A percentile compares a stretch with the other conserved stretches of the same genome.
Evolutionary conservation across 176 grass and related monocot species (phyloP).

Genomic region (Juncus effusus): DNA sequence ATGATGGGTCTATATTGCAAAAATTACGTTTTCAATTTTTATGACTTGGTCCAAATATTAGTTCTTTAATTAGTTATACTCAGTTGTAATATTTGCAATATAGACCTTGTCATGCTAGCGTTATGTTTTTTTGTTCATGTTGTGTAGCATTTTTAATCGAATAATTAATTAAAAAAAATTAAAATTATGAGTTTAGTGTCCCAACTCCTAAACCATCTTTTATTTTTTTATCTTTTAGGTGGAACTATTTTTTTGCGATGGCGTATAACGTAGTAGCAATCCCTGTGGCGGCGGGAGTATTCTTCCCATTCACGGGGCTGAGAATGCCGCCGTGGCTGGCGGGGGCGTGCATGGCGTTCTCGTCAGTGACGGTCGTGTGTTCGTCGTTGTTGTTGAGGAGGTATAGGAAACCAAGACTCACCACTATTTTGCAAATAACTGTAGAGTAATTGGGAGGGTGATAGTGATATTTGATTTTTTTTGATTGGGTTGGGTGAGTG

Average conservation of each 20-base stretch:
- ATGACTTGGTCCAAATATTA: too few relatives aligned
- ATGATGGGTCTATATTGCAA: too few relatives aligned
- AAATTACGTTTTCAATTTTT: too few relatives aligned
- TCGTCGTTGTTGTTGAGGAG: constrained; percentile 81
- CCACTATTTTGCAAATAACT: constrained; percentile 91
- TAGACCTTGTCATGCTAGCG: too few relatives aligned
- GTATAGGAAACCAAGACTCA: constrained; percentile 87
- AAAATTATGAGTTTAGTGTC: constrained; percentile 9
- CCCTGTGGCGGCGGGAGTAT: constrained; percentile 63
- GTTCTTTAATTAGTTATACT: too few relatives aligned
- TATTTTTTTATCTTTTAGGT: constrained; percentile 15
- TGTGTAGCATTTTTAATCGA: too few relatives aligned
- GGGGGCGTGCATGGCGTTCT: constrained; percentile 93
- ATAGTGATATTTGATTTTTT: constrained; percentile 9
- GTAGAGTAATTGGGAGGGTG: constrained; percentile 53
- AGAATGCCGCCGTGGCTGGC: constrained; percentile 97
- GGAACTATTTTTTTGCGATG: constrained; percentile 98
- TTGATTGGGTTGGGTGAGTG: not conserved
- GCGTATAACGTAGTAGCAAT: constrained; percentile 81
- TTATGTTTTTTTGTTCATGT: too few relatives aligned
- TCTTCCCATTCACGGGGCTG: constrained; percentile 70
- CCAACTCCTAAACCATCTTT: too few relatives aligned
- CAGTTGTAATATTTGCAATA: too few relatives aligned
- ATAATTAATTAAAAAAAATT: not conserved
- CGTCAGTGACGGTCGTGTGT: constrained; percentile 80